Evolutionary conservation across 2,329 filamentous ascomycete species (phyloP), one percentile per base, ranked within the genome.

Genomic region (Plectosphaerella cucumerina): DNA sequence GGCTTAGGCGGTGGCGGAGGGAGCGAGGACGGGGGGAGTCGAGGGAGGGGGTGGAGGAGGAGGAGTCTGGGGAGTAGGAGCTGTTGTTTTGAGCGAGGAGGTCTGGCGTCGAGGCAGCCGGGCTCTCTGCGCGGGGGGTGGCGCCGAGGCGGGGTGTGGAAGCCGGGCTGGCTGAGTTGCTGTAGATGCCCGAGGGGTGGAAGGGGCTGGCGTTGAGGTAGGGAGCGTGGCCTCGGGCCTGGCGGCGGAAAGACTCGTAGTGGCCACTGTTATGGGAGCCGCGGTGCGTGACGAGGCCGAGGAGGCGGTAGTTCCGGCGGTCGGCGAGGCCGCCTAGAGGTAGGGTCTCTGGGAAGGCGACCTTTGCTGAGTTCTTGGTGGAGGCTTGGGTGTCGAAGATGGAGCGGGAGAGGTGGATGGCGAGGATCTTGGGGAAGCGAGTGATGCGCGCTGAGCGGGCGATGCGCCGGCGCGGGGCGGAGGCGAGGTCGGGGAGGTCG

Each of bases 221-320:
- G 0, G 92, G 92, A 3, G 87, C 74, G 47, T 86, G 83, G 9
- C 52, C 50, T 9, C 90, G 71, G 52, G 89, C 87, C 68, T 97
- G 94, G 35, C 94, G 82, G 33, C 94, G 82, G 68, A 97, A 97
- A 1, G 91, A 93, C 67, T 99, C 94, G 71, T 99, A 99, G 65
- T 99, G 94, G 1, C 94, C 94, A 61, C 91, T 96, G 63, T 96
- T 87, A 66, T 99, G 94, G 55, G 89, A 95, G 35, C 94, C 94
- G 62, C 96, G 96, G 65, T 99, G 94, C 20, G 90, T 96, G 34
- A 99, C 90, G 34, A 96, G 82, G 12, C 87, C 90, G 0, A 96
- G 79, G 5, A 99, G 76, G 60, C 86, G 90, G 70, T 97, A 99
- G 64, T 82, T 87, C 56, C 85, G 87, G 62, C 87, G 85, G 51